Percentiles rank a stretch among this genome's conserved stretches.
phyloP scores from a whole-genome alignment of 2,329 filamentous ascomycete species.

The Exophiala lecanii-corni region DNA sequence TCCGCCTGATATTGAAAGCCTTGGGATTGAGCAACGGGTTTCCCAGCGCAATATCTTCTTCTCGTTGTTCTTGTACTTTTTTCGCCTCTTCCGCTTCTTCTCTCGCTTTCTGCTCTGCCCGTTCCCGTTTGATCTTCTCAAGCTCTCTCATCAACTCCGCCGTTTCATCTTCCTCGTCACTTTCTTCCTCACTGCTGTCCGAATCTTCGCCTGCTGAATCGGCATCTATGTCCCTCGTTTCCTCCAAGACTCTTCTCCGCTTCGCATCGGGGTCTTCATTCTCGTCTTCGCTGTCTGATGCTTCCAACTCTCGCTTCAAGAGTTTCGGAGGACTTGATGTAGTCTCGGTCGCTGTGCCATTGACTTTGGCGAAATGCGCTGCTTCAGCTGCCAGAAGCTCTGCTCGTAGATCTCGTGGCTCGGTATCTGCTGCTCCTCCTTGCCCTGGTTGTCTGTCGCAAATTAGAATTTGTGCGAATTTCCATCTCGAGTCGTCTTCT shows the following conservation, averaged over 20 bases:
- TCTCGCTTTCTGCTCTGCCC: constrained; percentile 73
- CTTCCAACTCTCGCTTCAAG: constrained; percentile 63
- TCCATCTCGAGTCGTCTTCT: constrained; percentile 19
- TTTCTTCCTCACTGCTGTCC: constrained; percentile 61
- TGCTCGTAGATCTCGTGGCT: constrained; percentile 74
- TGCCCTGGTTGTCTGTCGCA: constrained; percentile 69
- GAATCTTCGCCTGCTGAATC: constrained; percentile 58
- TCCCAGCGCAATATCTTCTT: constrained; percentile 82
- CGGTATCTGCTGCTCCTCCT: constrained; percentile 70
- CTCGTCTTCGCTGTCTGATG: constrained; percentile 36
- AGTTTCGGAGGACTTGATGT: constrained; percentile 27
- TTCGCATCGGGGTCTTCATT: constrained; percentile 69
- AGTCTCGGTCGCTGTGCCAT: constrained; percentile 42
- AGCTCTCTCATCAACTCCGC: constrained; percentile 88
- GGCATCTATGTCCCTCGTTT: constrained; percentile 71
- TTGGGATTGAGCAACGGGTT: constrained; percentile 86
- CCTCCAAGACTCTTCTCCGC: constrained; percentile 78
- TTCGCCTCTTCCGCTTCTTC: constrained; percentile 78
- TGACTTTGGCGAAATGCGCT: constrained; percentile 78
- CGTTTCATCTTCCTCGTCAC: constrained; percentile 74
- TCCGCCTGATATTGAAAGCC: constrained; percentile 78
- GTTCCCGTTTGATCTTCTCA: constrained; percentile 86
- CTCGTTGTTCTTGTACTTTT: constrained; percentile 75
- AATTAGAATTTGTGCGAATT: constrained; percentile 8
- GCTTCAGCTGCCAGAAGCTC: constrained; percentile 88